Base-by-base conservation (phyloP, 225 moss, liverwort and hornwort genomes). In the Climacium dendroides region DNA sequence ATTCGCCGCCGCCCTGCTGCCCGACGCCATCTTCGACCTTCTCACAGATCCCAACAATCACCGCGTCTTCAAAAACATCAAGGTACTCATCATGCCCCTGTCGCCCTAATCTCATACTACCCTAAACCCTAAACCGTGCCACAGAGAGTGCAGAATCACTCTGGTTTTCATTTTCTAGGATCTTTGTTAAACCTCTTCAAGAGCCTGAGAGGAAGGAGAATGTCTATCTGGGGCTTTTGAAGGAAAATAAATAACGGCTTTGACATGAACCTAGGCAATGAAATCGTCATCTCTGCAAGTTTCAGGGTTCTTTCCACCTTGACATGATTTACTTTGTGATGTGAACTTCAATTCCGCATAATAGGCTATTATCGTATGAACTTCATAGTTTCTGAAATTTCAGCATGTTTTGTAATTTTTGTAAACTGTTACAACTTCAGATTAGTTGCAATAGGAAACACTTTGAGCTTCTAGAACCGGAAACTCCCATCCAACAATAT, bases 11-110 rank as follows among this genome's bases (percentile, higher is more conserved):
- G 88, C 95, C 39, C 86, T 95, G 88, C 93, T 90, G 29, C 97
- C 97, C 19, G 95, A 95, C 60, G 94, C 94, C 54, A 91, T 98
- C 53, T 96, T 78, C 62, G 91, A 95, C 78, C 94, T 98, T 85
- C 63, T 98, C 47, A 94, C 90, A 47, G 95, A 98, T 74, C 97
- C 97, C 55, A 98, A 98, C 89, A 98, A 98, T 41, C 91, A 94
- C 88, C 94, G 94, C 15, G 96, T 97, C 80, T 97, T 97, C 91
- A 96, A 92, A 82, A 95, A 92, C 77, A 95, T 97, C 75, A 97
- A 97, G 94, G 96, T 97, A 72, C 65, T 55, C 41, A 19, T 29
- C 26, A 5, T 23, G 63, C 63, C 48, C 16, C 58, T 59, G 34
- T 23, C 30, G 47, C 47, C 62, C 15, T 62, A 48, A 35, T 35